Evolutionary conservation across 305 asterid species (phyloP).

Genomic region (Vinca major): DNA sequence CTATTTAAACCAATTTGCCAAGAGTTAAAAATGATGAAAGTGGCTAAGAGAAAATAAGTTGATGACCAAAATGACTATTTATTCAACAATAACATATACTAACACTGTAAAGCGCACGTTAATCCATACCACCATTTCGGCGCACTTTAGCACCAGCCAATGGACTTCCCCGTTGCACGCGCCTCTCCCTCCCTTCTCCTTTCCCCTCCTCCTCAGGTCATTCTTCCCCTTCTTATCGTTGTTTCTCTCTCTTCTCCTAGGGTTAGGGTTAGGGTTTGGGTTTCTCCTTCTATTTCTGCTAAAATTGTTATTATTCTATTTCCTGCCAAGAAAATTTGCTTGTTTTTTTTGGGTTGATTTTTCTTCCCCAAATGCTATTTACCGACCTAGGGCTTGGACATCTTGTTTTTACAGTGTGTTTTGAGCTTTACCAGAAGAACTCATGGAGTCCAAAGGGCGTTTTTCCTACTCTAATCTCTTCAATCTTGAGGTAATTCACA

Average conservation of each 20-base stretch:
- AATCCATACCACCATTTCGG: no score
- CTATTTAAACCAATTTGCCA: no score
- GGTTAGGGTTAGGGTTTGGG: conserved; percentile 40
- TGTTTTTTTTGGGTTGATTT: neutral
- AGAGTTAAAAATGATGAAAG: no score
- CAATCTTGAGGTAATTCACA: conserved; percentile 80
- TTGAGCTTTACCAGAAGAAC: conserved; percentile 28
- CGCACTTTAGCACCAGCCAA: no score
- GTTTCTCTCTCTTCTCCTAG: conserved; percentile 40
- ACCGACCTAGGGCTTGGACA: conserved; percentile 19
- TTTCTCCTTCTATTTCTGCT: conserved; percentile 18
- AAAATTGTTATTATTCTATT: conserved; percentile 13
- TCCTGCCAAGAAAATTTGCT: conserved; percentile 13
- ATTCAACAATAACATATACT: no score
- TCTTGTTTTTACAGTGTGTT: conserved; percentile 29
- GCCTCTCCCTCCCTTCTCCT: conserved; percentile 20
- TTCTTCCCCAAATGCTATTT: conserved; percentile 47
- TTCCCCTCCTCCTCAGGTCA: conserved; percentile 12
- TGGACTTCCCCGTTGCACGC: no score
- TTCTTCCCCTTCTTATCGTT: conserved; percentile 27
- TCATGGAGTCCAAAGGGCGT: conserved; percentile 65
- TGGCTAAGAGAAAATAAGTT: no score
- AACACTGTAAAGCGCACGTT: no score
- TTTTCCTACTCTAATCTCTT: conserved; percentile 68
- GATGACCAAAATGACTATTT: no score